These are phyloP conservation scores for Rubroboletus pulcherrimus DNA, from an alignment of 768 basidiomycete species.

Conservation along the genomic window DNA sequence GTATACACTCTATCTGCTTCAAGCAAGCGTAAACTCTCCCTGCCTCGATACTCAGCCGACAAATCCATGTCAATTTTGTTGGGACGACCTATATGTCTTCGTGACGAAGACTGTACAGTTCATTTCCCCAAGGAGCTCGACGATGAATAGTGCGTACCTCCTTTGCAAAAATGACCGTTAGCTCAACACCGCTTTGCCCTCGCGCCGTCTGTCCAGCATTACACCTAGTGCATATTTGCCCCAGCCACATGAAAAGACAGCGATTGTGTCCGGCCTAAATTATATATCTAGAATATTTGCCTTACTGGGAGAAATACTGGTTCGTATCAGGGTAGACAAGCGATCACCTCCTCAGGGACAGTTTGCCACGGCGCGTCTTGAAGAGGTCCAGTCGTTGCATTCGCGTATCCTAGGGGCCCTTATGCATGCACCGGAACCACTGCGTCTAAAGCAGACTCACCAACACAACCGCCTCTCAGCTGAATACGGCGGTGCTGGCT, in stretches of 20 bases:
- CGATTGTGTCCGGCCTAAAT: slow-evolving; percentile 82
- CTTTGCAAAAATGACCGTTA: slow-evolving; percentile 21
- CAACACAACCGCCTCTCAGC: slow-evolving; percentile 46
- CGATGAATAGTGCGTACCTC: slow-evolving; percentile 74
- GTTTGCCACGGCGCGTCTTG: slow-evolving; percentile 78
- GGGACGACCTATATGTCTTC: slow-evolving; percentile 78
- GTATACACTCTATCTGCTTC: slow-evolving; percentile 20
- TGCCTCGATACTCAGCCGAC: slow-evolving; percentile 52
- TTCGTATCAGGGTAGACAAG: slow-evolving; percentile 83
- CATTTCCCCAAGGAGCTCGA: slow-evolving; percentile 87
- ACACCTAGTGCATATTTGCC: slow-evolving; percentile 80
- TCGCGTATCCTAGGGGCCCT: slow-evolving; percentile 71
- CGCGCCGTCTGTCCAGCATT: slow-evolving; percentile 47
- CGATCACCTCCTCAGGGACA: slow-evolving; percentile 82
- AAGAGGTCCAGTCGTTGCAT: slow-evolving; percentile 81
- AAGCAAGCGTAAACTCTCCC: neutral
- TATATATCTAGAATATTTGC: slow-evolving; percentile 85
- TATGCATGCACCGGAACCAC: slow-evolving; percentile 69
- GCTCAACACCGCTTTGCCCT: slow-evolving; percentile 24
- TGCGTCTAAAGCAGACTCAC: slow-evolving; percentile 61
- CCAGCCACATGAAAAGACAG: slow-evolving; percentile 84
- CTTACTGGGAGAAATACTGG: slow-evolving; percentile 79
- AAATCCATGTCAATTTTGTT: slow-evolving; percentile 86
- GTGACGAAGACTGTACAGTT: slow-evolving; percentile 88
- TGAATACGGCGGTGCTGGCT: slow-evolving; percentile 67